phyloP scores from a whole-genome alignment of 768 basidiomycete species.

The Amanita rimosa region DNA sequence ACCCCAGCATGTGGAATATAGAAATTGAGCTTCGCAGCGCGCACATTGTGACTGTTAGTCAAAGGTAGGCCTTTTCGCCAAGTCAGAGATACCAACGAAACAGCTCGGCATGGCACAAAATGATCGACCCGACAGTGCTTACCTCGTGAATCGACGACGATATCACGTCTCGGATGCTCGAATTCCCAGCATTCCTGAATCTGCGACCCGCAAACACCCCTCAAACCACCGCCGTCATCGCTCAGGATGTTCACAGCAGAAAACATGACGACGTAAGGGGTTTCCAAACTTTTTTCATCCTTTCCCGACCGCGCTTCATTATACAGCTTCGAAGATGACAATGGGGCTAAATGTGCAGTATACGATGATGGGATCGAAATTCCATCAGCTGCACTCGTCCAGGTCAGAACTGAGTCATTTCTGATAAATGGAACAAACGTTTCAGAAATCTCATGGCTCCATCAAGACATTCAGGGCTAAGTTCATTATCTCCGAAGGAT shows the following conservation, averaged over 20 bases:
- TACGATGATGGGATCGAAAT: constrained; percentile 97
- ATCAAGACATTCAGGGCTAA: constrained; percentile 96
- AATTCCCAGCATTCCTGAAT: constrained; percentile 98
- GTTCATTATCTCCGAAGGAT: constrained; percentile 97
- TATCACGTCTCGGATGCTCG: constrained; percentile 81
- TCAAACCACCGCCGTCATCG: constrained; percentile 51
- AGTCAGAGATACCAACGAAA: not conserved
- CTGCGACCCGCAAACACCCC: constrained; percentile 64
- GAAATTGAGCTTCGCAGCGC: constrained; percentile 78
- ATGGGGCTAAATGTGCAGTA: constrained; percentile 86
- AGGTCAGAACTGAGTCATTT: not conserved
- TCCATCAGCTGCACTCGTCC: constrained; percentile 55
- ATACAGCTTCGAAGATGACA: constrained; percentile 89
- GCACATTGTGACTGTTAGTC: constrained; percentile 94
- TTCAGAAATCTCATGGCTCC: constrained; percentile 92
- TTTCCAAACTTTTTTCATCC: constrained; percentile 71
- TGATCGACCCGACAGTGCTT: constrained; percentile 6
- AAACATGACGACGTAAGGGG: constrained; percentile 99
- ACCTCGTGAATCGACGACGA: constrained; percentile 67
- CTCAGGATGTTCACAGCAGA: constrained; percentile 86
- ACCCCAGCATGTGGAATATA: constrained; percentile 92
- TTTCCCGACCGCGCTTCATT: constrained; percentile 64
- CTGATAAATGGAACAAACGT: constrained; percentile 34
- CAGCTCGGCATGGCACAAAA: not conserved
- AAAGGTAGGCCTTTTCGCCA: constrained; percentile 61